Base-by-base conservation (phyloP, 306 rosid genomes). In the Vachellia collinsii region DNA sequence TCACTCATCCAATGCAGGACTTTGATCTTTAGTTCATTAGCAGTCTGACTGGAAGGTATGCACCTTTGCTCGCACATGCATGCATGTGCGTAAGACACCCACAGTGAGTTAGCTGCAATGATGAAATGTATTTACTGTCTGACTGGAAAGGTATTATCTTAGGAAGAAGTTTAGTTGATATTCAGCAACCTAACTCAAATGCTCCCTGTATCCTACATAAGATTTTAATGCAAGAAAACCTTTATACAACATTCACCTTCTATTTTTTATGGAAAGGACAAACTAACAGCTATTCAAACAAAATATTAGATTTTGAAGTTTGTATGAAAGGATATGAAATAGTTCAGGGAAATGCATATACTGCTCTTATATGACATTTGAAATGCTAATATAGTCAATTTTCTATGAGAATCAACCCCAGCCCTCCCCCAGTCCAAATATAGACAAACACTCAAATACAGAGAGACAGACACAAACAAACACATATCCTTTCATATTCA, bases 121-220 rank as follows among this genome's bases (percentile, higher is more conserved):
- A n/a, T n/a, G n/a, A n/a, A n/a, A n/a, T n/a, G n/a, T n/a, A n/a
- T n/a, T n/a, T n/a, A n/a, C n/a, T n/a, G n/a, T n/a, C n/a, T n/a
- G n/a, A n/a, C n/a, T n/a, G n/a, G n/a, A n/a, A n/a, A n/a, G n/a
- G n/a, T n/a, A n/a, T n/a, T n/a, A n/a, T n/a, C n/a, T n/a, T n/a
- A n/a, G n/a, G n/a, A n/a, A n/a, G n/a, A n/a, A n/a, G n/a, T n/a
- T n/a, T n/a, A n/a, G n/a, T n/a, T n/a, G n/a, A n/a, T n/a, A n/a
- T n/a, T n/a, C n/a, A n/a, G n/a, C n/a, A n/a, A n/a, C n/a, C n/a
- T 51, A 75, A 53, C 56, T 59, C 12, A 75, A 42, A 75, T 43
- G 19, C 36, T 37, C 19, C 22, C 14, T 14, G 29, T 20, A 68
- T 75, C 72, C 61, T 65, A 62, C 8, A 17, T 56, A 16, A 16